Conservation (phyloP, 768 basidiomycete species). For the Lactifluus hygrophoroides region DNA sequence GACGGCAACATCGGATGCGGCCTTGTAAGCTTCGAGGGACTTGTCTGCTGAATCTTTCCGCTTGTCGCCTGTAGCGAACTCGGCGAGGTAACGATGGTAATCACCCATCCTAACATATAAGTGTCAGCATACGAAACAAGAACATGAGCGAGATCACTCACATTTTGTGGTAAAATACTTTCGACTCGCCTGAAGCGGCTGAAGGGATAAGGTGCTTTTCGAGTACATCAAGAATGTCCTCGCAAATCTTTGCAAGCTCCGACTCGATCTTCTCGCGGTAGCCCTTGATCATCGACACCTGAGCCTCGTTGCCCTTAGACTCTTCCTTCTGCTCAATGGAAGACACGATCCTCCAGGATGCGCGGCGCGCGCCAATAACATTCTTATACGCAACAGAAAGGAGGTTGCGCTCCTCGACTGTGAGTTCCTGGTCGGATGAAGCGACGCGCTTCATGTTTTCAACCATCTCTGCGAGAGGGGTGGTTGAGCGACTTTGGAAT, state of each 20-base stretch:
- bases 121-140: background rate
- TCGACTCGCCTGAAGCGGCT: conserved; percentile 92
- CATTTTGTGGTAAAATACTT: conserved; percentile 99
- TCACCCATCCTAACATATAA: conserved; percentile 80
- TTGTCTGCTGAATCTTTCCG: conserved; percentile 96
- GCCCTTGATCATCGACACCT: conserved; percentile 95
- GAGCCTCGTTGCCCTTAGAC: conserved; percentile 93
- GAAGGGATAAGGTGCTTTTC: conserved; percentile 98
- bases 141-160: conserved; percentile 32
- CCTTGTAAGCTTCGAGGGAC: conserved; percentile 96
- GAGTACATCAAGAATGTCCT: conserved; percentile 95
- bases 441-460: conserved; percentile 99
- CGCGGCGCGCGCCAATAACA: conserved; percentile 95
- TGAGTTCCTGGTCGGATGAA: conserved; percentile 95
- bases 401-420: conserved; percentile 96
- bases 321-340: conserved; percentile 99
- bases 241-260: conserved; percentile 96
- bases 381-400: conserved; percentile 99
- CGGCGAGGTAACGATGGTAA: conserved; percentile 97
- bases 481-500: conserved; percentile 9
- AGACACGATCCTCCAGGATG: conserved; percentile 96
- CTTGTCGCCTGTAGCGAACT: conserved; percentile 97
- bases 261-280: conserved; percentile 97
- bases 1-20: conserved; percentile 93
- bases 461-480: conserved; percentile 75